These are phyloP conservation scores for Colletotrichum orchidophilum DNA, from an alignment of 2,329 filamentous ascomycete genomes.

Conservation along the genomic window DNA sequence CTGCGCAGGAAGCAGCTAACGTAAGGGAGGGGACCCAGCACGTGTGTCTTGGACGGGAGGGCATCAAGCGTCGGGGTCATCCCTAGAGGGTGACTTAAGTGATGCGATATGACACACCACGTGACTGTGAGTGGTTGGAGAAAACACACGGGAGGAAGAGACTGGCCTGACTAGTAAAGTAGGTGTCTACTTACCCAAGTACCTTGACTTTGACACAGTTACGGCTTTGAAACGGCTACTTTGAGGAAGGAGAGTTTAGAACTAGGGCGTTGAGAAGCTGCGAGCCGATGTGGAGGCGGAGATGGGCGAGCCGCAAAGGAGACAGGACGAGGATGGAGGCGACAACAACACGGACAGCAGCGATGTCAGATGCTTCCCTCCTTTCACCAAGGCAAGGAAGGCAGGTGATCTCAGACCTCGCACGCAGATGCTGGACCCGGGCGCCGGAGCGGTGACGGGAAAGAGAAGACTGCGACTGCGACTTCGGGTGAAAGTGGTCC, in stretches of 20 bases:
- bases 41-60: background rate
- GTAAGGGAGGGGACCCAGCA: background rate
- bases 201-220: background rate
- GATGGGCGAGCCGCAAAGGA: background rate
- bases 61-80: background rate
- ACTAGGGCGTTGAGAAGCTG: background rate
- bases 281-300: background rate
- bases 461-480: slow-evolving; percentile 8
- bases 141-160: background rate
- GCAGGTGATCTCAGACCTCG: background rate
- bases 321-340: background rate
- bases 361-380: background rate
- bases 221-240: no score
- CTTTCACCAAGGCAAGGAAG: background rate
- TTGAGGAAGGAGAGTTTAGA: background rate
- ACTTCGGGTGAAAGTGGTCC: slow-evolving; percentile 32
- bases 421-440: background rate
- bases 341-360: background rate
- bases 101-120: background rate
- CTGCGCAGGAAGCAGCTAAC: slow-evolving; percentile 1
- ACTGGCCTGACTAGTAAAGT: background rate
- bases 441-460: background rate
- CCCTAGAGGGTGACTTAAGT: background rate
- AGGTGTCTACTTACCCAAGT: background rate
- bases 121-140: background rate